Evolutionary conservation across 2,329 filamentous ascomycete species (phyloP), one percentile per base, ranked within the genome.

Genomic region (Cryphonectria naterciae): DNA sequence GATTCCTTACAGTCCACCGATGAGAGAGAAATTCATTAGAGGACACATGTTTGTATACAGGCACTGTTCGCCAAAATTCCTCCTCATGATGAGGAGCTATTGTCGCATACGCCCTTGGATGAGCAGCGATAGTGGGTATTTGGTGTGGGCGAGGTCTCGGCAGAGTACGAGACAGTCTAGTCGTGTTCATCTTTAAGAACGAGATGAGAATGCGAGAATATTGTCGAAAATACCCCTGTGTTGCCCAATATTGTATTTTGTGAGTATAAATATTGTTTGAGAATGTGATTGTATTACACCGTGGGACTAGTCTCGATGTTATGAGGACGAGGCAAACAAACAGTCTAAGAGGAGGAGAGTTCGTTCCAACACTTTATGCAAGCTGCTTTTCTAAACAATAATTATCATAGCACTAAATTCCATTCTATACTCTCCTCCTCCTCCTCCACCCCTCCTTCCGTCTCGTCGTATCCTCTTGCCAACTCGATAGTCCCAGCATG

Each of bases 51-150:
- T 82, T 79, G 86, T 86, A 89, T 32, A 81, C 75, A 1, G 82
- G 78, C 22, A 88, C 80, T 22, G 81, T 82, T 32, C 83, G 82
- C 87, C 87, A 89, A 73, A 88, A 89, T 61, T 82, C 78, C 32
- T 82, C 79, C 0, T 61, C 58, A 28, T 61, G 49, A 15, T 35
- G 35, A 5, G 39, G 37, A 39, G 58, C 19, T 19, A 60, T 60
- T 39, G 61, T 61, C 4, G 25, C 61, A 1, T 37, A 46, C 19
- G 46, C 46, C 15, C 25, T 43, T 25, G 58, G 61, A 8, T 13
- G 28, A 25, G 11, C 35, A 1, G 13, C 4, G 22, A 58, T 56
- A 17, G 32, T 41, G 49, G 68, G 35, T n/a, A 49, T 1, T 13
- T 10, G 43, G 15, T 35, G 52, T 7, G 37, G 37, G 2, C 61